Conservation (phyloP, 768 basidiomycete genomes). For the Lactarius vividus region DNA sequence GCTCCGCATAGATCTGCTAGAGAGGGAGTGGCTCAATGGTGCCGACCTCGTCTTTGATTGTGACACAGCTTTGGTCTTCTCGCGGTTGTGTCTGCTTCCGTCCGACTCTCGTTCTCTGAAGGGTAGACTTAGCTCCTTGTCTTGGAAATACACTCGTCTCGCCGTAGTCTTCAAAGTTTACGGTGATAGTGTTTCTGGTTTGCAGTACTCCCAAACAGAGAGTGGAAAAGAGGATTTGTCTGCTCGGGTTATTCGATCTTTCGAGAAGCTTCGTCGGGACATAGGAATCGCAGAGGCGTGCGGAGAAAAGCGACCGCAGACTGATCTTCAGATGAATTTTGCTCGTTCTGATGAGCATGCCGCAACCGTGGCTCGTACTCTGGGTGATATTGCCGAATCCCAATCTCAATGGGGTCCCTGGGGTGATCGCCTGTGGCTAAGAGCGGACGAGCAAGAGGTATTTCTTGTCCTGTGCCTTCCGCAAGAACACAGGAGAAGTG, state of each 20-base stretch:
- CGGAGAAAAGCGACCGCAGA: slow-evolving; percentile 45
- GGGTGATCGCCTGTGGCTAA: slow-evolving; percentile 62
- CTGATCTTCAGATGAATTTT: slow-evolving; percentile 56
- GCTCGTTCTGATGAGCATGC: slow-evolving; percentile 58
- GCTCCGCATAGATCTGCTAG: slow-evolving; percentile 56
- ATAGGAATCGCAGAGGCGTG: slow-evolving; percentile 61
- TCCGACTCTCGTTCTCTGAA: slow-evolving; percentile 46
- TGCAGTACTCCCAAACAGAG: slow-evolving; percentile 48
- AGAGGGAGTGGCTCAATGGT: slow-evolving; percentile 58
- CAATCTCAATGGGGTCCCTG: slow-evolving; percentile 41
- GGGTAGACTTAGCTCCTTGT: slow-evolving; percentile 46
- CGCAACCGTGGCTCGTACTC: slow-evolving; percentile 51
- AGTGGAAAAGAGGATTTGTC: not conserved
- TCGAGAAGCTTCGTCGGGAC: slow-evolving; percentile 65
- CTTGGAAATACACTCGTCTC: slow-evolving; percentile 59
- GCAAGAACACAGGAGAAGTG: not conserved
- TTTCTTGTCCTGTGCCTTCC: slow-evolving; percentile 3
- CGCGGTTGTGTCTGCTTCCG: slow-evolving; percentile 47
- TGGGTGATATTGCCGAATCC: slow-evolving; percentile 56
- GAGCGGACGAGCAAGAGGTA: slow-evolving; percentile 48
- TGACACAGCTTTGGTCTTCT: slow-evolving; percentile 54
- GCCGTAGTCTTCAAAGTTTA: slow-evolving; percentile 53
- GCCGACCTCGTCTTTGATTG: slow-evolving; percentile 68
- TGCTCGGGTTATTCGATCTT: slow-evolving; percentile 52
- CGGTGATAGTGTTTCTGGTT: slow-evolving; percentile 32